Percentiles rank a stretch among this genome's conserved stretches.
phyloP scores from a whole-genome alignment of 208 protist species.

The Plasmodiophora brassicae region DNA sequence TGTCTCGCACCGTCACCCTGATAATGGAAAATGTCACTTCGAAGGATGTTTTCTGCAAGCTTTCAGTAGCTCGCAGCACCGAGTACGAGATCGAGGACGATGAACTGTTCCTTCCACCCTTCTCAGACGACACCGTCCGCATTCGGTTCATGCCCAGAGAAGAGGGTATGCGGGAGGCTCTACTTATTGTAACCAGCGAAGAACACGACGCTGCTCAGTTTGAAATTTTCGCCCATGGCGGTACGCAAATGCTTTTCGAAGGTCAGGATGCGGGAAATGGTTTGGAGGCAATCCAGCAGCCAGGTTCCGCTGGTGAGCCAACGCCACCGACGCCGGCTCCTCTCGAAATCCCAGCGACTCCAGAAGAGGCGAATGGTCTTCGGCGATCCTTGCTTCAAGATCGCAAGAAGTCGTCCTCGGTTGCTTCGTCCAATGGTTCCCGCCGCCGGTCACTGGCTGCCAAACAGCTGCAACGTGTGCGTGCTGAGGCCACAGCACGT shows the following conservation, averaged over 20 bases:
- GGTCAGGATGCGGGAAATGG: not conserved
- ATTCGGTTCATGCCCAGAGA: not conserved
- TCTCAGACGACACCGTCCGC: not conserved
- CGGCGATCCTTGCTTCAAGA: not conserved
- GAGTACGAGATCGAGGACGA: not conserved
- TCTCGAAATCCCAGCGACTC: not conserved
- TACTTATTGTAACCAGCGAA: not conserved
- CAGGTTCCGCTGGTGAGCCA: not conserved
- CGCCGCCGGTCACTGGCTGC: not conserved
- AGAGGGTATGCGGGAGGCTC: not conserved
- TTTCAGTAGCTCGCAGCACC: not conserved
- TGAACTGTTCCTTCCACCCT: not conserved
- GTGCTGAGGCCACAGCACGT: not conserved
- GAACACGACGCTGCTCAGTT: not conserved
- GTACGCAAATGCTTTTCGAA: constrained; percentile 11
- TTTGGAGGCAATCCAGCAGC: not conserved
- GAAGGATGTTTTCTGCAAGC: constrained; percentile 28
- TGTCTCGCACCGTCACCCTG: not conserved
- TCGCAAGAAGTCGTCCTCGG: not conserved
- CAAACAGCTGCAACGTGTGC: not conserved
- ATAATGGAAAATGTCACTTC: not conserved
- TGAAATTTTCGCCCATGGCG: not conserved
- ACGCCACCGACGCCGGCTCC: not conserved
- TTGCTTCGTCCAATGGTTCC: not conserved
- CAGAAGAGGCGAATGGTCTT: not conserved